Evolutionary conservation across 148 eudicot genomes (phyloP).

Genomic region (Rhododendron ferrugineum): DNA sequence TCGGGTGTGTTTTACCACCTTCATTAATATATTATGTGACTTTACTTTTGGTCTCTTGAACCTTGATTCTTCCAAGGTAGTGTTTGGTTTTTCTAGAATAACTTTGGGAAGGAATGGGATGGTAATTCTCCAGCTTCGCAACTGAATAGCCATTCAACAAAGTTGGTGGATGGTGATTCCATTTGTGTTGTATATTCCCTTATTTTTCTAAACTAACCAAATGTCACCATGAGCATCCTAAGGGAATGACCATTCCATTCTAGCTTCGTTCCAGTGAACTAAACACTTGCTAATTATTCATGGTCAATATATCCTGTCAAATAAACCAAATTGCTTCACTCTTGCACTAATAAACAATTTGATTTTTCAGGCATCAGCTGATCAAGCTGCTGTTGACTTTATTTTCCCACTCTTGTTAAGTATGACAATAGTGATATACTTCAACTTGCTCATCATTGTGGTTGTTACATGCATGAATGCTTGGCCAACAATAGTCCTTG

Average conservation of each 20-base stretch:
- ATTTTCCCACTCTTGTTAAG: conserved; percentile 38
- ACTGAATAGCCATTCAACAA: neutral
- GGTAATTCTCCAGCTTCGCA: neutral
- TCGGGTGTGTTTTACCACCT: conserved; percentile 34
- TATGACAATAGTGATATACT: conserved; percentile 29
- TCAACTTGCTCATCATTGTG: conserved; percentile 34
- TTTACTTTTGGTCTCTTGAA: neutral
- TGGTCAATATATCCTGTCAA: neutral
- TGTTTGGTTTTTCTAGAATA: neutral
- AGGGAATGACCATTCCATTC: neutral
- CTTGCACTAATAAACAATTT: conserved; percentile 10
- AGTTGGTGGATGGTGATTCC: neutral
- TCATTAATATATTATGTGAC: neutral
- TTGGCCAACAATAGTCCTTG: conserved; percentile 47
- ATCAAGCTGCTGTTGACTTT: conserved; percentile 48
- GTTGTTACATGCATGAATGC: conserved; percentile 45
- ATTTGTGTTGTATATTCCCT: neutral
- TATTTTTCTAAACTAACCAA: neutral
- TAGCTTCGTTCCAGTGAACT: neutral
- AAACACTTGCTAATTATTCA: neutral
- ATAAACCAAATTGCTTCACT: neutral
- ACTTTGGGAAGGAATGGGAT: neutral
- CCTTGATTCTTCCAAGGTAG: neutral
- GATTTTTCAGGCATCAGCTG: conserved; percentile 49
- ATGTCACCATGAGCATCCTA: neutral